Base-by-base conservation (phyloP, 768 basidiomycete genomes). In the Mycena sanguinolenta region DNA sequence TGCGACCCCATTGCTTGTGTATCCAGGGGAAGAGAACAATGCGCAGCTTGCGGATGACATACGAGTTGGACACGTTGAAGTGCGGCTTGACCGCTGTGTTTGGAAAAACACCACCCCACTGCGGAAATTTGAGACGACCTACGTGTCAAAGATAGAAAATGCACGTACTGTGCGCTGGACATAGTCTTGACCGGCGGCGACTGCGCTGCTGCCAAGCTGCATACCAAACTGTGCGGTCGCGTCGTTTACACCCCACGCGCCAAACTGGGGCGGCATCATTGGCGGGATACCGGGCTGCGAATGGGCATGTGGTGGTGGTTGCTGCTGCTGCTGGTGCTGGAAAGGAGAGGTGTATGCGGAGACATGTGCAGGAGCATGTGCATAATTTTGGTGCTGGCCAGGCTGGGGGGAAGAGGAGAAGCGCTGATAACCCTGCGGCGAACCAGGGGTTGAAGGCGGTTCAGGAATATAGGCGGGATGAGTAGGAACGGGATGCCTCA, bases 61-160 rank as follows among this genome's bases (percentile, higher is more conserved):
- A 99, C 0, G 91, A 92, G 77, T 98, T 98, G 17, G 95, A 95
- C 13, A 99, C 98, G 79, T 98, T 95, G 83, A 99, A 99, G 75
- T 94, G 91, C 77, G 95, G 92, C 78, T 97, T 96, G 61, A 98
- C 84, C 52, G 91, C 85, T 14, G 89, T 85, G 36, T 92, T 81
- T 2, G 95, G 96, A 66, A 97, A 87, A 69, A 93, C 85, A 17
- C 91, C 89, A 27, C 92, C 93, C 73, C 97, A 92, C 95, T 97
- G 74, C 46, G 27, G 19, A 46, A 60, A 66, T 38, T 42, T 49
- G 12, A 70, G 49, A 72, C 19, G 55, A 68, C 49, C n/a, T 67
- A 70, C 32, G 60, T 46, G 36, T 73, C 62, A 55, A 4, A 58
- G 23, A 65, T 17, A 0, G 38, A 32, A n/a, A 63, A 28, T n/a